Evolutionary conservation across 768 basidiomycete genomes (phyloP), one percentile per base, ranked within the genome.

Genomic region (Lactarius hatsudake): DNA sequence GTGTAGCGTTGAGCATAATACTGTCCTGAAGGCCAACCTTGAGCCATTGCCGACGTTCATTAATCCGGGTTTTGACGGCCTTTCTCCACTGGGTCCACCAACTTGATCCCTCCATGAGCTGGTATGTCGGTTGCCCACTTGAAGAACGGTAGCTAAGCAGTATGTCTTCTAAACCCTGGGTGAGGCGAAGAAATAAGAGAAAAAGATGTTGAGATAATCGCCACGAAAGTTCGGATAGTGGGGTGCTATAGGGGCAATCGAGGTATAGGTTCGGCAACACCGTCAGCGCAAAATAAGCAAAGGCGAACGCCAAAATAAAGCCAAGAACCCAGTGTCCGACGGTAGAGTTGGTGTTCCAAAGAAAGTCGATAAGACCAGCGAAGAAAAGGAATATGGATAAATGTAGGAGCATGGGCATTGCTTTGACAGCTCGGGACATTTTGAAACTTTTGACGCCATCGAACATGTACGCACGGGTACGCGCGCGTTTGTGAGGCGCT

Each of bases 191-290:
- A 26, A 9, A 4, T 3, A 43, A 8, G 34, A 34, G 34, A 34
- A 23, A 15, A 30, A 56, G 18, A 57, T 3, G 48, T 3, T 57
- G 54, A 26, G 34, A 61, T 40, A 48, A 15, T 17, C 30, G 38
- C 42, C 57, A 57, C 4, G 45, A 20, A 2, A 62, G 10, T 30
- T 61, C 56, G 43, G 65, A 57, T 1, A 63, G 5, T 17, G 63
- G 58, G 1, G 66, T 67, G 34, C 63, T 36, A 42, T 65, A 60
- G 0, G 63, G 58, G 20, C 26, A 60, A 32, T 65, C 48, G 53
- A 56, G 51, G 20, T 53, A n/a, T 17, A 60, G 1, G 5, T 51
- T 12, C 23, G 48, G 48, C 13, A 51, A 13, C 9, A 38, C 9
- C 2, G 28, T 43, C 18, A 38, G 9, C 6, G 3, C 38, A 4